These are phyloP conservation scores for Plenodomus tracheiphilus DNA, from an alignment of 2,329 filamentous ascomycete species.

Conservation along the genomic window DNA sequence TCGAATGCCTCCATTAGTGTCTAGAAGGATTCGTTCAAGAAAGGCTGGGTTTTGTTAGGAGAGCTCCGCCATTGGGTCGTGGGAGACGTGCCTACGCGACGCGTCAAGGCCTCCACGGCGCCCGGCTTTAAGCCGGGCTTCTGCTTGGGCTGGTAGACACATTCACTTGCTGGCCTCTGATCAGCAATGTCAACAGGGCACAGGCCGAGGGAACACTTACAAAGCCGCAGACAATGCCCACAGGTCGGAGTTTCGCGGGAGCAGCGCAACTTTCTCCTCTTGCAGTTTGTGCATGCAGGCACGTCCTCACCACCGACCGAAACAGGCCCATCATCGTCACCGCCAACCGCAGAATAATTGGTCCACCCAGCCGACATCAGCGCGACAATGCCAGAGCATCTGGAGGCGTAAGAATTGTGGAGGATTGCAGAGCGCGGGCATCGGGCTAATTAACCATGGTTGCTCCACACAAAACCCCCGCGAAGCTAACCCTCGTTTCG, in stretches of 20 bases:
- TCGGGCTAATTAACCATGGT: slow-evolving; percentile 29
- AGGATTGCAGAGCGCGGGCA: slow-evolving; percentile 26
- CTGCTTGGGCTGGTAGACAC: slow-evolving; percentile 37
- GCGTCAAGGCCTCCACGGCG: slow-evolving; percentile 38
- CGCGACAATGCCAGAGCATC: slow-evolving; percentile 21
- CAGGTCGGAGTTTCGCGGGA: slow-evolving; percentile 36
- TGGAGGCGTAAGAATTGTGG: slow-evolving; percentile 19
- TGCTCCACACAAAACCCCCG: slow-evolving; percentile 28
- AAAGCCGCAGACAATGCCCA: slow-evolving; percentile 37
- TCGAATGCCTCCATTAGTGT: slow-evolving; percentile 29
- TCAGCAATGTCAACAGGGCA: slow-evolving; percentile 10
- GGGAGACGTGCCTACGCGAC: slow-evolving; percentile 32
- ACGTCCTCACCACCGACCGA: slow-evolving; percentile 28
- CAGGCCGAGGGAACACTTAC: slow-evolving; percentile 19
- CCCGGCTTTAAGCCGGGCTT: slow-evolving; percentile 41
- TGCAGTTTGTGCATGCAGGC: slow-evolving; percentile 38
- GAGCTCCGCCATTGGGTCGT: not conserved
- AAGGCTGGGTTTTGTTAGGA: slow-evolving; percentile 28
- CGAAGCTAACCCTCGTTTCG: slow-evolving; percentile 23
- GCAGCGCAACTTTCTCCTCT: slow-evolving; percentile 38
- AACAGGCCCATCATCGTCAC: slow-evolving; percentile 29
- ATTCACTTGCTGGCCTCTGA: slow-evolving; percentile 26
- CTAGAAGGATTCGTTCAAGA: slow-evolving; percentile 35
- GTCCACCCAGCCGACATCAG: slow-evolving; percentile 39
- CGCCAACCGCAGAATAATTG: slow-evolving; percentile 34